Conservation (phyloP, 2,329 filamentous ascomycete genomes). For the Fusarium zealandicum region DNA sequence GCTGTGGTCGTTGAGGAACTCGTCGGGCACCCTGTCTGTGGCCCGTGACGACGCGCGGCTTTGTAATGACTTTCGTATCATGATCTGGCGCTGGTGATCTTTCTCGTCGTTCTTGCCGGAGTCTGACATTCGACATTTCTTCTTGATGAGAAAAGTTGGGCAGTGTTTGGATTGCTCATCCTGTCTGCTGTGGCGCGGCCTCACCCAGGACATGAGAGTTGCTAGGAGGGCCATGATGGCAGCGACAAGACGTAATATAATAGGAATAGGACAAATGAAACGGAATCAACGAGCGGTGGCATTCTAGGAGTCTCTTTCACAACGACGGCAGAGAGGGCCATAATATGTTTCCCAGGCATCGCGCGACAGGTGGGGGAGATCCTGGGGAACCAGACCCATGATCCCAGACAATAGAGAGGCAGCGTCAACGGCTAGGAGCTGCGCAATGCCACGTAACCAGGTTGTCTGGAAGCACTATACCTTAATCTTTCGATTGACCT, state of each 20-base stretch:
- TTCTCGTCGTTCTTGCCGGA: conserved; percentile 39
- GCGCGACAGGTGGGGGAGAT: conserved; percentile 15
- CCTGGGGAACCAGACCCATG: conserved; percentile 26
- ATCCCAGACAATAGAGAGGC: conserved; percentile 26
- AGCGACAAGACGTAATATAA: neutral
- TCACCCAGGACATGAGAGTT: conserved; percentile 37
- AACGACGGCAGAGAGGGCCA: conserved; percentile 6
- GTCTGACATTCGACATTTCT: conserved; percentile 29
- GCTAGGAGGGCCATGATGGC: conserved; percentile 33
- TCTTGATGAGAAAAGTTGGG: conserved; percentile 30
- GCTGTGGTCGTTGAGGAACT: conserved; percentile 4
- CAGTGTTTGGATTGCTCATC: conserved; percentile 26
- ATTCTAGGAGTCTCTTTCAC: neutral
- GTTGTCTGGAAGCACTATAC: conserved; percentile 19
- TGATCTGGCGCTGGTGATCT: conserved; percentile 49
- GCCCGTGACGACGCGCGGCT: conserved; percentile 39
- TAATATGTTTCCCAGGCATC: conserved; percentile 18
- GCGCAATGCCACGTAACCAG: conserved; percentile 35
- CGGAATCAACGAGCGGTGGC: neutral
- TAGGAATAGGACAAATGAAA: conserved; percentile 5
- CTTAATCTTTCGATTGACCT: conserved; percentile 16
- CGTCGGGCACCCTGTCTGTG: conserved; percentile 13
- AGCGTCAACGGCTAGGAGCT: conserved; percentile 29
- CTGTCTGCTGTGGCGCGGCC: conserved; percentile 23
- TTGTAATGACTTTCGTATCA: conserved; percentile 55